Percentiles rank a stretch among this genome's conserved stretches.
These are phyloP conservation scores for Fraxinus xanthoxyloides DNA, from an alignment of 305 asterid species.

Conservation along the genomic window DNA sequence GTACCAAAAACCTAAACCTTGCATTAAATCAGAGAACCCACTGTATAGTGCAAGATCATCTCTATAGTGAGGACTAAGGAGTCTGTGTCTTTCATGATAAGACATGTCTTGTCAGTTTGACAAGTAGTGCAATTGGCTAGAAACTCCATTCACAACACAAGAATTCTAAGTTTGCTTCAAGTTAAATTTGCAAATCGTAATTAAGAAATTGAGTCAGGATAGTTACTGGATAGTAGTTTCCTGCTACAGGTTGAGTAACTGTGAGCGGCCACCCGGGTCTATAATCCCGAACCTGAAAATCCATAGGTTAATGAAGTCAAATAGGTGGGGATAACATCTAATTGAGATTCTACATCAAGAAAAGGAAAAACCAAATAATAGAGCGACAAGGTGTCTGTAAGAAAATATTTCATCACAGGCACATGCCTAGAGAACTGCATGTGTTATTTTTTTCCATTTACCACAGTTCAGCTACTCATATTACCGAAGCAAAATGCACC, in stretches of 20 bases:
- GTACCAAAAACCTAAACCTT: not conserved
- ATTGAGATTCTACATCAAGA: not conserved
- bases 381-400: not conserved
- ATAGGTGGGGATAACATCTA: not conserved
- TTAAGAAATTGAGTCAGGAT: slow-evolving; percentile 3
- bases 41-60: not conserved
- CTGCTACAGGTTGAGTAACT: slow-evolving; percentile 83
- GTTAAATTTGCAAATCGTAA: not conserved
- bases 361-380: not conserved
- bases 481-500: not conserved
- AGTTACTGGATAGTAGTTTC: slow-evolving; percentile 85
- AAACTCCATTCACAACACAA: not conserved
- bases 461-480: not conserved
- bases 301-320: slow-evolving; percentile 1
- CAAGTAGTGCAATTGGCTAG: not conserved
- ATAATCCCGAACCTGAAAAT: slow-evolving; percentile 65
- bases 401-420: not conserved
- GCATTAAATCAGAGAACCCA: not conserved
- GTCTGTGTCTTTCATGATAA: not conserved
- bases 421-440: not conserved
- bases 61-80: not conserved
- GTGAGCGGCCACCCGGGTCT: slow-evolving; percentile 74
- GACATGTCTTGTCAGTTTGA: not conserved
- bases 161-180: not conserved
- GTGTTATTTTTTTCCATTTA: not conserved